Base-by-base conservation (phyloP, 2,329 filamentous ascomycete genomes). In the Trichoderma semiorbis region DNA sequence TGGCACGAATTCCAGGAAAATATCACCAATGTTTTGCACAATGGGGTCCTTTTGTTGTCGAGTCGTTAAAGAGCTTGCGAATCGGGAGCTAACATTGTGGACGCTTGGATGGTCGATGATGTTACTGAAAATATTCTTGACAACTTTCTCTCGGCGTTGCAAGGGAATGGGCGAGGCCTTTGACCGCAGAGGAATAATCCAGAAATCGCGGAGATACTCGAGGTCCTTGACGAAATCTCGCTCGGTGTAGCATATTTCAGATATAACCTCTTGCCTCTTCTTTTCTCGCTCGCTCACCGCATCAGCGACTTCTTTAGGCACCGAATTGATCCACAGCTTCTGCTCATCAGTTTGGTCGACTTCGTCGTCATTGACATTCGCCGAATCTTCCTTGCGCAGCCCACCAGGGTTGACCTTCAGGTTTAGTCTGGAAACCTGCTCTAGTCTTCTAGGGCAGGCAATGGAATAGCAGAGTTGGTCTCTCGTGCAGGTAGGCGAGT, bases 301-400 rank as follows among this genome's bases (percentile, higher is more conserved):
- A 76, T 98, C 95, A 0, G 95, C 94, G 71, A 99, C 86, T 80
- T 98, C 96, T 81, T 97, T 96, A 1, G 95, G 93, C 43, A 99
- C 96, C 16, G 95, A 97, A 81, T 98, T 98, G 82, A 99, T 99
- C 96, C 96, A 99, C 47, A 99, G 88, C 82, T 98, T 98, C 84
- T 98, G 96, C 80, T 98, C 95, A 78, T 98, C 94, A 36, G 92
- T 93, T 77, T 96, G 92, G 72, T 95, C 92, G 55, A 81, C 85
- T 74, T 96, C 93, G 76, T 97, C 94, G 78, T 97, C 95, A 78
- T 96, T 79, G 85, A 87, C 79, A 47, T 84, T 84, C 16, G 85
- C 83, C 26, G 85, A 84, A 60, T 87, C 86, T 64, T 89, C 86
- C 75, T 88, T 88, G 80, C 93, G 93, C 76, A 99, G 85, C 72